phyloP scores from a whole-genome alignment of 139 green algal genomes.

The Chlorella sp. region DNA sequence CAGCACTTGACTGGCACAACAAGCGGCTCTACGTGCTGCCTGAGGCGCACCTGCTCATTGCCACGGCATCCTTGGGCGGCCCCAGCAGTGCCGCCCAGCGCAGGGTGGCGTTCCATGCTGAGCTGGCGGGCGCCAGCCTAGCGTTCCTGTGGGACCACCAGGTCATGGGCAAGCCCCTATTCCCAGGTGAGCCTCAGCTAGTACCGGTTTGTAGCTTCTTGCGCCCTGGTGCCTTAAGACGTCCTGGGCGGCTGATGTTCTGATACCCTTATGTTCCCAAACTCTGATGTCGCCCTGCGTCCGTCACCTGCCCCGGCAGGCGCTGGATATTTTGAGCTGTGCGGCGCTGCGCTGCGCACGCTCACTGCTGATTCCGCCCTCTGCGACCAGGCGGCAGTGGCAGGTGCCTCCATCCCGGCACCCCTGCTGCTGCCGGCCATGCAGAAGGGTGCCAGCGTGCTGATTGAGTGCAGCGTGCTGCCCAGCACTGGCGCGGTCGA shows the following conservation, averaged over 20 bases:
- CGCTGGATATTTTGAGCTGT: conserved; percentile 51
- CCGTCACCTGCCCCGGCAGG: conserved; percentile 4
- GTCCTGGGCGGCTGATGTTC: neutral
- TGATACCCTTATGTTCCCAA: neutral
- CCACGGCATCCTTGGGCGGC: neutral
- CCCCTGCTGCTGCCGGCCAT: conserved; percentile 32
- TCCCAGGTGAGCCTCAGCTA: conserved; percentile 28
- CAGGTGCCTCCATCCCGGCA: conserved; percentile 24
- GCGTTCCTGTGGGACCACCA: conserved; percentile 80
- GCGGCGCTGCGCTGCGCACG: neutral
- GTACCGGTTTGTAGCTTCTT: neutral
- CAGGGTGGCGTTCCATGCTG: conserved; percentile 43
- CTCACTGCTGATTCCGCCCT: conserved; percentile 13
- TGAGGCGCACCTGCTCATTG: conserved; percentile 26
- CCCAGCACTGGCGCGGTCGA: neutral
- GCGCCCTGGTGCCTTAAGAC: neutral
- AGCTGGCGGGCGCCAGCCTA: conserved; percentile 45
- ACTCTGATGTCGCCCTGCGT: too few species aligned
- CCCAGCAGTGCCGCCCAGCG: neutral
- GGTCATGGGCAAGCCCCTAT: conserved; percentile 62
- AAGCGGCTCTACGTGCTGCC: conserved; percentile 42
- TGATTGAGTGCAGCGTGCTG: conserved; percentile 15
- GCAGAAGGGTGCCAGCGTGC: neutral
- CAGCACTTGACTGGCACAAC: conserved; percentile 11
- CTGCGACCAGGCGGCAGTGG: neutral